Conservation (phyloP, 257 asterid species). For the Nicotiana tabacum region DNA sequence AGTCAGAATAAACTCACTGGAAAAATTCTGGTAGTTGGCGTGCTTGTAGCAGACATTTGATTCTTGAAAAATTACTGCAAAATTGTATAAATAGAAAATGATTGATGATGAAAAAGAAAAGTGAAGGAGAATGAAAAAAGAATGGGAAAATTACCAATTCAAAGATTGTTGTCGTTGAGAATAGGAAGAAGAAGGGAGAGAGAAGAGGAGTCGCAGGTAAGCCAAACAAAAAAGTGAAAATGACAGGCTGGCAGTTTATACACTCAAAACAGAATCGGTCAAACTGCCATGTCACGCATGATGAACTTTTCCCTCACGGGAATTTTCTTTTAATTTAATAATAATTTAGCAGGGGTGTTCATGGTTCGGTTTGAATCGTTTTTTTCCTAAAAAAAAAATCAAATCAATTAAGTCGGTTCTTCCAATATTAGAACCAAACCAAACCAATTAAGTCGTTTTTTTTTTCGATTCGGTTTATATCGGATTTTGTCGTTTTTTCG, state of each 20-base stretch:
- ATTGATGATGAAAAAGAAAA: slow-evolving; percentile 1
- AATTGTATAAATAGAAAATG: not conserved
- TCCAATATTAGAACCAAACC: too few species aligned
- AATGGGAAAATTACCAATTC: not conserved
- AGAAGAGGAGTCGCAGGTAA: slow-evolving; percentile 13
- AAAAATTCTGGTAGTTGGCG: slow-evolving; percentile 24
- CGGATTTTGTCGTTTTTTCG: too few species aligned
- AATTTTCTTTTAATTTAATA: not conserved
- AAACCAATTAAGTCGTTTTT: too few species aligned
- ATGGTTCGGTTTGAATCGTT: too few species aligned
- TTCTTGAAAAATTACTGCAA: slow-evolving; percentile 19
- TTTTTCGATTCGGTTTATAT: too few species aligned
- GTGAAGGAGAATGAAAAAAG: not conserved
- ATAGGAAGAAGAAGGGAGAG: not conserved
- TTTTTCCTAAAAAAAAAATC: too few species aligned
- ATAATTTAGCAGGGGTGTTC: too few species aligned
- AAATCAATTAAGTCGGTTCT: too few species aligned
- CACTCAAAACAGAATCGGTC: slow-evolving; percentile 27
- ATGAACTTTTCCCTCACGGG: not conserved
- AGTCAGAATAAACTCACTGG: slow-evolving; percentile 3
- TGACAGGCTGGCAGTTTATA: slow-evolving; percentile 28
- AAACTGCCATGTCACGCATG: slow-evolving; percentile 23
- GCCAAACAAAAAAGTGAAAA: slow-evolving; percentile 22
- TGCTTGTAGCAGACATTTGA: slow-evolving; percentile 38
- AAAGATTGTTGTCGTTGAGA: not conserved